A percentile compares a stretch with the other conserved stretches of the same genome.
phyloP scores from a whole-genome alignment of 2,329 filamentous ascomycete species.

The Lachnellula suecica region DNA sequence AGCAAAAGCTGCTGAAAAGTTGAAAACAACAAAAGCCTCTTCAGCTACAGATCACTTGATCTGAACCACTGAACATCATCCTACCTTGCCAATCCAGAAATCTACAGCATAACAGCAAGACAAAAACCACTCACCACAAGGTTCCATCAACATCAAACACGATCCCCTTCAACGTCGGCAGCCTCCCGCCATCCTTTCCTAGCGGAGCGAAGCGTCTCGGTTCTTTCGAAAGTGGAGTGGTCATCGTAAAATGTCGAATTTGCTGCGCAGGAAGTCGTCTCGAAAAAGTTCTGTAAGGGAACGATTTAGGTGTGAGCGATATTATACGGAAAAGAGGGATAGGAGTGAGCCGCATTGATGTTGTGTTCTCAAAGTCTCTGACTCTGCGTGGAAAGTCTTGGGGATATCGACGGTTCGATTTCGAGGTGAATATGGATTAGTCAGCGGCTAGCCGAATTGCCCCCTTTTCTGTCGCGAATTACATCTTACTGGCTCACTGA shows the following conservation, averaged over 20 bases:
- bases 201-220: conserved; percentile 56
- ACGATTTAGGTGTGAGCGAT: no score
- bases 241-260: conserved; percentile 18
- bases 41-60: neutral
- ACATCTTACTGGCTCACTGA: no score
- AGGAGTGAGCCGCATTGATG: neutral
- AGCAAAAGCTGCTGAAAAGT: no score
- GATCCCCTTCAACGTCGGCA: conserved; percentile 54
- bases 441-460: no score
- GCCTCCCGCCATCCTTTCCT: conserved; percentile 34
- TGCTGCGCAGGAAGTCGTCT: neutral
- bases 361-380: neutral
- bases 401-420: no score
- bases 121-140: conserved; percentile 65
- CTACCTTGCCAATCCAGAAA: neutral
- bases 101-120: neutral
- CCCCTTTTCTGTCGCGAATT: no score
- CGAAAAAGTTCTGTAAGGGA: no score
- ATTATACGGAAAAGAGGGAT: neutral
- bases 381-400: no score
- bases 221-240: conserved; percentile 18
- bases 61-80: neutral
- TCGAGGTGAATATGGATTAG: neutral
- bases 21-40: no score
- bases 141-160: conserved; percentile 97